Percentiles rank a stretch among this genome's conserved stretches.
Evolutionary conservation across 176 grass and related monocot species (phyloP).

Genomic region (Avena atlantica): DNA sequence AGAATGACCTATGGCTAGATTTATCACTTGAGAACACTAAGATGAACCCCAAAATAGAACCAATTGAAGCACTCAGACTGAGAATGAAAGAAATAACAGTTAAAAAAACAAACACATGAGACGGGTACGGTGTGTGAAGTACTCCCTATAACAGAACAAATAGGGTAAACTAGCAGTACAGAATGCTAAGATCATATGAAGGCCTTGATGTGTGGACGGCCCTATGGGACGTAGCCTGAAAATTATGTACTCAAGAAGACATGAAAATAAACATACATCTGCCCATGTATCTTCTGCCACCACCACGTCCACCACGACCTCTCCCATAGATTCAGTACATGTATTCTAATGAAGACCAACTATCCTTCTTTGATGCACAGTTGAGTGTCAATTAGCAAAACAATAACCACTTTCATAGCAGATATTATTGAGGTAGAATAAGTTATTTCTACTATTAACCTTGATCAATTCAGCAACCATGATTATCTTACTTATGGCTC

Average conservation of each 20-base stretch:
- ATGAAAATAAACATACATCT: slow-evolving; percentile 53
- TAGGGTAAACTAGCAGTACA: not conserved
- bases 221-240: not conserved
- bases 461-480: slow-evolving; percentile 89
- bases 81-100: not conserved
- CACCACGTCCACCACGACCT: slow-evolving; percentile 49
- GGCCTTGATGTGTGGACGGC: not conserved
- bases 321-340: slow-evolving; percentile 77
- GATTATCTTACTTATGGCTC: slow-evolving; percentile 83
- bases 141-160: not conserved
- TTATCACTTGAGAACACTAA: not conserved
- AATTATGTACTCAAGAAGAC: slow-evolving; percentile 7
- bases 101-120: slow-evolving; percentile 3
- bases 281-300: slow-evolving; percentile 68
- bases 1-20: not conserved
- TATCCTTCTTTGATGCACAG: slow-evolving; percentile 77
- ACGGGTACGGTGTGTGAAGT: not conserved
- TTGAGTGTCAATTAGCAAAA: slow-evolving; percentile 24
- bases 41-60: not conserved
- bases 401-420: slow-evolving; percentile 10
- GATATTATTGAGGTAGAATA: slow-evolving; percentile 10
- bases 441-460: slow-evolving; percentile 38
- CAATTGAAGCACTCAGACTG: not conserved
- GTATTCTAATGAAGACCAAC: slow-evolving; percentile 77
- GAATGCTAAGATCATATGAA: not conserved